Evolutionary conservation across 73 alveolate species (phyloP).

Genomic region (Blepharisma stoltei): DNA sequence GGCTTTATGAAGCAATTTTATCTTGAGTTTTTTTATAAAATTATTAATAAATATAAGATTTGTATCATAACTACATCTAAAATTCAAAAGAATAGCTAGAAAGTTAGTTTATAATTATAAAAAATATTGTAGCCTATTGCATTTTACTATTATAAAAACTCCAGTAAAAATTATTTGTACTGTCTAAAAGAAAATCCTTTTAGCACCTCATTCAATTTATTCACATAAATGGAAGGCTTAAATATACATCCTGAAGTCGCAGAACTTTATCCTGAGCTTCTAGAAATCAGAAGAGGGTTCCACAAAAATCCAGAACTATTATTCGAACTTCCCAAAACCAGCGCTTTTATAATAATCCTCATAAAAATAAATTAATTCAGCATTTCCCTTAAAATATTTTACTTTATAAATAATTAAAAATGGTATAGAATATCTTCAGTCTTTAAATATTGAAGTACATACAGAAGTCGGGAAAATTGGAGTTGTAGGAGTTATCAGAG

Average conservation of each 20-base stretch:
- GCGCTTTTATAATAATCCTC: background rate
- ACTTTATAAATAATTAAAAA: too few relatives aligned
- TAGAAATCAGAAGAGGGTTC: constrained; percentile 31
- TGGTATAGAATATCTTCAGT: constrained; percentile 9
- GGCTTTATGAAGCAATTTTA: too few relatives aligned
- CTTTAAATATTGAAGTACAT: constrained; percentile 22
- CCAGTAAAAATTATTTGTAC: background rate
- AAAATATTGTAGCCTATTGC: too few relatives aligned
- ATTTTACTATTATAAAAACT: background rate
- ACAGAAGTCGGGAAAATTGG: constrained; percentile 32
- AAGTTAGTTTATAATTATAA: too few relatives aligned
- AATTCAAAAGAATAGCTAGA: too few relatives aligned
- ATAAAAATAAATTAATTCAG: too few relatives aligned
- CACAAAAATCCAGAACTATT: constrained; percentile 34
- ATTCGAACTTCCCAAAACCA: constrained; percentile 31
- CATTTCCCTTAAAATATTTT: too few relatives aligned
- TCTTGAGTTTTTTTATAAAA: too few relatives aligned
- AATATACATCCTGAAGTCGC: constrained; percentile 31
- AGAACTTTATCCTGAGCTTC: constrained; percentile 26
- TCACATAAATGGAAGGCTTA: constrained; percentile 20
- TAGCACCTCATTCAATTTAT: background rate
- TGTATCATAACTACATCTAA: too few relatives aligned
- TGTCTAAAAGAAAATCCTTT: background rate
- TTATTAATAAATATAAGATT: too few relatives aligned
- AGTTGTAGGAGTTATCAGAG: constrained; percentile 36